A percentile compares a stretch with the other conserved stretches of the same genome.
phyloP scores from a whole-genome alignment of 306 rosid genomes.

The Vigna reflexopilosa region DNA sequence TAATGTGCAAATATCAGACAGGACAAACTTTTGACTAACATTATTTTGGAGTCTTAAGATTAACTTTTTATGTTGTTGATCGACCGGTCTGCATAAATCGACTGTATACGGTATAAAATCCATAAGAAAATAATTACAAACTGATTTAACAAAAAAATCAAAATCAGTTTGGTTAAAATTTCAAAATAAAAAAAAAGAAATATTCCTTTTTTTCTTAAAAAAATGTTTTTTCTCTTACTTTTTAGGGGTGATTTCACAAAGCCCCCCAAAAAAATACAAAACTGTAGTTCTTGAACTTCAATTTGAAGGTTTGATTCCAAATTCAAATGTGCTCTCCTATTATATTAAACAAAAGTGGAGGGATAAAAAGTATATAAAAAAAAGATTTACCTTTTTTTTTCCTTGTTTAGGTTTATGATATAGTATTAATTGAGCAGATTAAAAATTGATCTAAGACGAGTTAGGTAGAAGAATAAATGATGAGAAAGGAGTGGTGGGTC shows the following conservation, averaged over 20 bases:
- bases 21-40: too few relatives aligned
- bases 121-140: too few relatives aligned
- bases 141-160: too few relatives aligned
- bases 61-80: too few relatives aligned
- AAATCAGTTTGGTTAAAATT: too few relatives aligned
- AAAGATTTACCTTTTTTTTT: neutral
- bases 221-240: neutral
- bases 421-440: neutral
- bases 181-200: too few relatives aligned
- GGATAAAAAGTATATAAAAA: neutral
- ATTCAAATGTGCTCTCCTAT: neutral
- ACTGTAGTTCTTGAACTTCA: slow-evolving; percentile 4
- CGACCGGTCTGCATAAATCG: too few relatives aligned
- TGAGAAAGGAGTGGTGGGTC: slow-evolving; percentile 51
- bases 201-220: too few relatives aligned
- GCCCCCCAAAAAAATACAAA: neutral
- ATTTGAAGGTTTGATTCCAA: slow-evolving; percentile 26
- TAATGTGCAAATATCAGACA: too few relatives aligned
- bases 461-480: slow-evolving; percentile 38
- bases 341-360: slow-evolving; percentile 14
- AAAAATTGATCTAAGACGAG: neutral
- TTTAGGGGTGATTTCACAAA: too few relatives aligned
- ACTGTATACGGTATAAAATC: too few relatives aligned
- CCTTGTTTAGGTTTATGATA: neutral
- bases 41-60: too few relatives aligned